phyloP scores from a whole-genome alignment of 78 protist genomes.

The Pigoraptor vietnamica region DNA sequence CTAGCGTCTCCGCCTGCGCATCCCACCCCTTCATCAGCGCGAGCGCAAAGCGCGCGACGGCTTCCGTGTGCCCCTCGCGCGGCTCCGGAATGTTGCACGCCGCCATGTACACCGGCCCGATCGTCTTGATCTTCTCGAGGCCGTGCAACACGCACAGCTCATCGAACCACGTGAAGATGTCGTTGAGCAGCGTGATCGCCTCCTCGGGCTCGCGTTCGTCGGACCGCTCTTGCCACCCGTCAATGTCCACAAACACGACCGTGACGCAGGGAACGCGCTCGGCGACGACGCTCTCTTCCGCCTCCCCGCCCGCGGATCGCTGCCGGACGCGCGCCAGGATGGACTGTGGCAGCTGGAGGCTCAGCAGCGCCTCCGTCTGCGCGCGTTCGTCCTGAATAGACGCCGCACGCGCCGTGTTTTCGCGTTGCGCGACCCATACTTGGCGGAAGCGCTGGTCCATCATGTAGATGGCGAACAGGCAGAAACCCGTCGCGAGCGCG shows the following conservation, averaged over 20 bases:
- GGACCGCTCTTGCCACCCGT: background rate
- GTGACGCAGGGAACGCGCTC: background rate
- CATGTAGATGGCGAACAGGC: background rate
- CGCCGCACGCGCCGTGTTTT: background rate
- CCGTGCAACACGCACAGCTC: background rate
- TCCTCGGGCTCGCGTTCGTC: background rate
- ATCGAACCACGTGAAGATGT: background rate
- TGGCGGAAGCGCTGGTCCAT: background rate
- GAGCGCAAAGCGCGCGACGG: background rate
- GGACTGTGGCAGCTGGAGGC: background rate
- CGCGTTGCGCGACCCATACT: background rate
- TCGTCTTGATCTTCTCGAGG: constrained; percentile 36
- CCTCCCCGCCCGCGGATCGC: background rate
- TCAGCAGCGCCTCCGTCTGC: constrained; percentile 6
- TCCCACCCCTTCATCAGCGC: background rate
- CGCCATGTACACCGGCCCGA: constrained; percentile 39
- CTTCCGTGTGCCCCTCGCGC: background rate
- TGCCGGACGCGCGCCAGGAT: background rate
- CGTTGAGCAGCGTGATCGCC: background rate
- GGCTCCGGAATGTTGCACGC: background rate
- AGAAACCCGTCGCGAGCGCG: background rate
- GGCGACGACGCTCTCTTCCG: background rate
- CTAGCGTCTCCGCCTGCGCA: background rate
- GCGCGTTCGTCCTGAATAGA: background rate
- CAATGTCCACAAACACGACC: constrained; percentile 1